Conservation (phyloP, 495 filamentous ascomycete genomes). For the Penicillium soppii region DNA sequence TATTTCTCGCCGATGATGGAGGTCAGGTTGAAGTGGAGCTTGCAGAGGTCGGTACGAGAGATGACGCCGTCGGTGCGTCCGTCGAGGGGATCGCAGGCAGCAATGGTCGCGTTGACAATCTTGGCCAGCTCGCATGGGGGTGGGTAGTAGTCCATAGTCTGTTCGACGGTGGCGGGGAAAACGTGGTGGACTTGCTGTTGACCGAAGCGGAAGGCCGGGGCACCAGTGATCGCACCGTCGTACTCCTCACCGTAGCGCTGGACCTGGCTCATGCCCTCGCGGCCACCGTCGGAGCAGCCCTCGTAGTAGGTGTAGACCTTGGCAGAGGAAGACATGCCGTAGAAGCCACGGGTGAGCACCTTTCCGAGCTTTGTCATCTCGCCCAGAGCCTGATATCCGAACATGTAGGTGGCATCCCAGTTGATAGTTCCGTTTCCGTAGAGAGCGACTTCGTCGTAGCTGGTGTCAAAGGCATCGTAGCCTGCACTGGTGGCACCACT, state of each 20-base stretch:
- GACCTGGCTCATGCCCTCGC: constrained; percentile 47
- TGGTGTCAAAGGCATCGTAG: constrained; percentile 34
- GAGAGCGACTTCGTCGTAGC: constrained; percentile 36
- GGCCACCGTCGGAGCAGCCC: constrained; percentile 39
- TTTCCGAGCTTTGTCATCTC: constrained; percentile 40
- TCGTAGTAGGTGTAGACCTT: constrained; percentile 42
- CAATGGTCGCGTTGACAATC: constrained; percentile 51
- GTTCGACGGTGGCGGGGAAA: constrained; percentile 41
- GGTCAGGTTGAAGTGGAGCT: constrained; percentile 43
- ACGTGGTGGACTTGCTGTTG: constrained; percentile 53
- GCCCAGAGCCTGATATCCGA: constrained; percentile 43
- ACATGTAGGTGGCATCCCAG: constrained; percentile 44
- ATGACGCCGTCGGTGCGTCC: constrained; percentile 54
- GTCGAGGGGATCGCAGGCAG: constrained; percentile 52
- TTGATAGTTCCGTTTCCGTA: constrained; percentile 44
- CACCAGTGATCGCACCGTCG: constrained; percentile 50
- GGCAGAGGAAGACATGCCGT: constrained; percentile 21
- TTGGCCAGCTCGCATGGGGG: constrained; percentile 50
- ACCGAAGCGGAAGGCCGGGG: constrained; percentile 51
- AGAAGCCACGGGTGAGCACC: constrained; percentile 33
- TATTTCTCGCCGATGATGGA: constrained; percentile 48
- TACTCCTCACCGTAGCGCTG: constrained; percentile 52
- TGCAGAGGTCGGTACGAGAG: constrained; percentile 52
- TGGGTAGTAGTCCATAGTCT: constrained; percentile 50
- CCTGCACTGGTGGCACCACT: constrained; percentile 38